A percentile compares a stretch with the other conserved stretches of the same genome.
Conservation (phyloP, 768 basidiomycete species). For the Agrocybe praecox region DNA sequence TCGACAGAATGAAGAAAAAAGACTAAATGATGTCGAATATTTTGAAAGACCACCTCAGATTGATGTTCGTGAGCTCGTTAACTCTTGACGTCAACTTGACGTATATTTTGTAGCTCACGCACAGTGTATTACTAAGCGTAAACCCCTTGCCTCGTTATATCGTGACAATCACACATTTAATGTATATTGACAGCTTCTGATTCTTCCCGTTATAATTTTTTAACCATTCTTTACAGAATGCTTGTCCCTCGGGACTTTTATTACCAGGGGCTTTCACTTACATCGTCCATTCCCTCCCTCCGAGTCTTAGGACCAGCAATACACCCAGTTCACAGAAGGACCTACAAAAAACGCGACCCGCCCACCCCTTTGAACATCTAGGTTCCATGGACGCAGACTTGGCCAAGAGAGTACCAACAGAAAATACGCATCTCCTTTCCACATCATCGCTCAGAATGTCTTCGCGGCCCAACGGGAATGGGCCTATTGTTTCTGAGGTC, state of each 20-base stretch:
- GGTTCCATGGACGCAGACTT: not conserved
- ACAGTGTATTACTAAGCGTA: too few relatives aligned
- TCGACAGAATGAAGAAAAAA: slow-evolving; percentile 23
- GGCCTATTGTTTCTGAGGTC: not conserved
- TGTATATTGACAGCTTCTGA: not conserved
- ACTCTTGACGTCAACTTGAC: too few relatives aligned
- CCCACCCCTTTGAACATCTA: not conserved
- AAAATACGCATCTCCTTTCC: not conserved
- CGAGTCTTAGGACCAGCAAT: not conserved
- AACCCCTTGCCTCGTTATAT: not conserved
- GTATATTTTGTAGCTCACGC: too few relatives aligned
- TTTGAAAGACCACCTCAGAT: not conserved
- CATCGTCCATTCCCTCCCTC: not conserved
- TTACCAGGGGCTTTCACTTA: not conserved
- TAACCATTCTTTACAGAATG: not conserved
- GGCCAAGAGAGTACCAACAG: not conserved
- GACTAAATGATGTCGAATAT: slow-evolving; percentile 3
- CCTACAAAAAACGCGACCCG: not conserved
- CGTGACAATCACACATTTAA: not conserved
- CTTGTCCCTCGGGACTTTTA: not conserved
- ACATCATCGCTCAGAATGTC: not conserved
- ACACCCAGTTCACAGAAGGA: not conserved
- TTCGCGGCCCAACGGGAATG: not conserved
- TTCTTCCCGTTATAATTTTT: not conserved
- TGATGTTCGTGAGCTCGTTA: too few relatives aligned